Conservation (phyloP, 805 yeast genomes). For the Lipomyces lipofer region DNA sequence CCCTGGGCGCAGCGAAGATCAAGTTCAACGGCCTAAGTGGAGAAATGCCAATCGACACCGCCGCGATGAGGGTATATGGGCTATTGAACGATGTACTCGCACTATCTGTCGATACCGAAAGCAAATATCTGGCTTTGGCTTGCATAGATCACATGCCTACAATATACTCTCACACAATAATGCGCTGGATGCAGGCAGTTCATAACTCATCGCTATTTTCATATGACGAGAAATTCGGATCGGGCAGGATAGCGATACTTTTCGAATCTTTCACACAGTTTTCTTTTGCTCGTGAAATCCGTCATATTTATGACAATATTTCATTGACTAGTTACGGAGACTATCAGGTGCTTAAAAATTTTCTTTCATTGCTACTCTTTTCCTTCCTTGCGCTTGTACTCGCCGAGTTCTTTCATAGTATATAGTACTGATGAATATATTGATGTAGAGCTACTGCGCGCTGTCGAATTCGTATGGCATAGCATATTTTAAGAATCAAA, state of each 20-base stretch:
- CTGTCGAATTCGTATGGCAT: slow-evolving; percentile 13
- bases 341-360: slow-evolving; percentile 11
- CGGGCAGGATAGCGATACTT: background rate
- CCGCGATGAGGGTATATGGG: slow-evolving; percentile 12
- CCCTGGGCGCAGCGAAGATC: background rate
- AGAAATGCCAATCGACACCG: slow-evolving; percentile 2
- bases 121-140: slow-evolving; percentile 8
- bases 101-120: background rate
- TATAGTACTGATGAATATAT: background rate
- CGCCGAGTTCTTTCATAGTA: background rate
- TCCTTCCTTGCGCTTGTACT: background rate
- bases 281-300: slow-evolving; percentile 6
- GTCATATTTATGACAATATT: background rate
- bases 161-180: background rate
- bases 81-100: slow-evolving; percentile 5
- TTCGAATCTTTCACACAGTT: slow-evolving; percentile 1
- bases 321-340: slow-evolving; percentile 6
- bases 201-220: background rate
- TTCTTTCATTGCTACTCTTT: background rate
- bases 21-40: background rate
- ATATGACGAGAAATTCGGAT: background rate
- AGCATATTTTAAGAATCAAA: slow-evolving; percentile 2
- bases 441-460: slow-evolving; percentile 4
- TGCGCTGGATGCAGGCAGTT: slow-evolving; percentile 12
- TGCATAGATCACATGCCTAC: slow-evolving; percentile 10